These are phyloP conservation scores for Zhuliangozyma blackwelliae DNA, from an alignment of 1,139 yeast genomes.

Conservation along the genomic window DNA sequence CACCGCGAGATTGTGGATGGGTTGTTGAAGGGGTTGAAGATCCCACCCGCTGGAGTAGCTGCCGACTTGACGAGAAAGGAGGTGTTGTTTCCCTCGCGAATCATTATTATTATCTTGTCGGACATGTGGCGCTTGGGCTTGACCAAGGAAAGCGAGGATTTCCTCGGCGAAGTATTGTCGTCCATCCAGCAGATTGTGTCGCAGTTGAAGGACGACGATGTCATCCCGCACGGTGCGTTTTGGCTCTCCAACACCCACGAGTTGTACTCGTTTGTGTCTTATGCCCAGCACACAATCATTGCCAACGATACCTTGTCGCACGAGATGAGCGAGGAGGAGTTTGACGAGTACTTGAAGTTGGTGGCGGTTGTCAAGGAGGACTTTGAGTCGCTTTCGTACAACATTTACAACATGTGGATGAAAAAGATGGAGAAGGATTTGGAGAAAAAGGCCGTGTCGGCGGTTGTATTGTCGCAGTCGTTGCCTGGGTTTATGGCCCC, in stretches of 20 bases:
- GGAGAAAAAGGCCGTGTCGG: slow-evolving; percentile 89
- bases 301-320: slow-evolving; percentile 75
- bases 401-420: slow-evolving; percentile 97
- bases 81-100: slow-evolving; percentile 93
- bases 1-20: slow-evolving; percentile 88
- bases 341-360: slow-evolving; percentile 81
- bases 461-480: slow-evolving; percentile 90
- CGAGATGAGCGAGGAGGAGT: slow-evolving; percentile 89
- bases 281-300: slow-evolving; percentile 86
- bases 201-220: slow-evolving; percentile 73
- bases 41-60: slow-evolving; percentile 82
- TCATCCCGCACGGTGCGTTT: slow-evolving; percentile 90
- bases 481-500: slow-evolving; percentile 95
- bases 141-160: slow-evolving; percentile 87
- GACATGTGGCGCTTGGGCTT: slow-evolving; percentile 99
- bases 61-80: slow-evolving; percentile 84
- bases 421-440: slow-evolving; percentile 88
- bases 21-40: slow-evolving; percentile 78
- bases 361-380: slow-evolving; percentile 93
- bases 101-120: slow-evolving; percentile 82
- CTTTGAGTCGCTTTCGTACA: slow-evolving; percentile 87
- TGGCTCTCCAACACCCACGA: slow-evolving; percentile 98
- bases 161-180: slow-evolving; percentile 84
- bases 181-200: slow-evolving; percentile 81
- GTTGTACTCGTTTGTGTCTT: slow-evolving; percentile 86